Conservation (phyloP, 805 yeast species). For the Saccharomycopsis selenospora region DNA sequence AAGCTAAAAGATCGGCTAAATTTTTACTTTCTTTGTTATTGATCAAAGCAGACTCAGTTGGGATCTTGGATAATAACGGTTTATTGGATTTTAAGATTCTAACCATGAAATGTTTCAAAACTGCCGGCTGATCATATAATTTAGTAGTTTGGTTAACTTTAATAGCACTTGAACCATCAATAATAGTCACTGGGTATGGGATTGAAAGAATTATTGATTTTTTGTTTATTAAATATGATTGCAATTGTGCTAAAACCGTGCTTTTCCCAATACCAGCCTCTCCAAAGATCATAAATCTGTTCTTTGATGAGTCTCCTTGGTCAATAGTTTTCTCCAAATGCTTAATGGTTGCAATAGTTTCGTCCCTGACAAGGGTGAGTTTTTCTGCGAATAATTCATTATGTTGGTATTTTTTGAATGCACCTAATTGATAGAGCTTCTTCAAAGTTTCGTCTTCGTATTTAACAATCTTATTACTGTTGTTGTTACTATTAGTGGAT, state of each 20-base stretch:
- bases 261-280: constrained; percentile 77
- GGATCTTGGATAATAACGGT: constrained; percentile 31
- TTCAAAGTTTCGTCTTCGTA: constrained; percentile 38
- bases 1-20: neutral
- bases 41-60: constrained; percentile 6
- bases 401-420: constrained; percentile 61
- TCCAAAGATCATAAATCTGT: constrained; percentile 56
- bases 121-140: constrained; percentile 73
- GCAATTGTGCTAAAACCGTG: constrained; percentile 60
- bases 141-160: constrained; percentile 41
- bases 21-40: neutral
- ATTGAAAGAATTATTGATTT: constrained; percentile 52
- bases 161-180: constrained; percentile 72
- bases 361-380: constrained; percentile 47
- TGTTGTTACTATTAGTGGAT: neutral
- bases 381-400: constrained; percentile 60
- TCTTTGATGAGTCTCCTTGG: constrained; percentile 31
- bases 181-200: constrained; percentile 50
- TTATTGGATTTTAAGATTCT: constrained; percentile 44
- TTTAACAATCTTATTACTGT: constrained; percentile 29
- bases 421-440: constrained; percentile 46
- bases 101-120: constrained; percentile 49
- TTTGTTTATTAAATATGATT: constrained; percentile 42
- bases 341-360: constrained; percentile 36
- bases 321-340: constrained; percentile 34